A percentile compares a stretch with the other conserved stretches of the same genome.
Conservation (phyloP, 371 early-diverging fungal species). For the Zychaea mexicana region DNA sequence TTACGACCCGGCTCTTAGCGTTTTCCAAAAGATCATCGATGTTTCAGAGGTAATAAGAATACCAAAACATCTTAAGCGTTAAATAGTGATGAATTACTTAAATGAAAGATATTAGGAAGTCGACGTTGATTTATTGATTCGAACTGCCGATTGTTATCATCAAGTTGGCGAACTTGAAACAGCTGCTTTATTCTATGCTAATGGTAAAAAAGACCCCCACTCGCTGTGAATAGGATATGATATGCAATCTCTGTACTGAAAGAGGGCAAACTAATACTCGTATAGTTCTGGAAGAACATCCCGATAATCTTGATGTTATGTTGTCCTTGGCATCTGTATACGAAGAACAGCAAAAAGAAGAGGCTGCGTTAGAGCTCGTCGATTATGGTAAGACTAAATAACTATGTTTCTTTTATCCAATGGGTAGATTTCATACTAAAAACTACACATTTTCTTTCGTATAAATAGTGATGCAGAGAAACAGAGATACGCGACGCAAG, state of each 20-base stretch:
- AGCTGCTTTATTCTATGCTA: conserved; percentile 62
- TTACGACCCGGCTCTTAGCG: conserved; percentile 64
- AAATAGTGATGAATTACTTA: neutral
- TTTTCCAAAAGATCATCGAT: conserved; percentile 63
- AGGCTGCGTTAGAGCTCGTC: conserved; percentile 67
- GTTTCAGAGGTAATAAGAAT: conserved; percentile 55
- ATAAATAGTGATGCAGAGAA: conserved; percentile 35
- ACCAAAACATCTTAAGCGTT: neutral
- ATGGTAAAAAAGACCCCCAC: conserved; percentile 39
- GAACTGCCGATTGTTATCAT: conserved; percentile 71
- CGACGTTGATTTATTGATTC: conserved; percentile 50
- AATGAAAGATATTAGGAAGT: conserved; percentile 33
- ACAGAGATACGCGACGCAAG: conserved; percentile 27
- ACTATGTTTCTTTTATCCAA: too few species aligned
- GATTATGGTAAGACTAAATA: conserved; percentile 59
- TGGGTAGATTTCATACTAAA: neutral
- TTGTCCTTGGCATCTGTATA: conserved; percentile 81
- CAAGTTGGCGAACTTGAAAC: conserved; percentile 67
- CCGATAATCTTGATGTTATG: conserved; percentile 74
- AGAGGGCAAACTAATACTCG: too few species aligned
- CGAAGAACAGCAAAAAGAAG: conserved; percentile 81
- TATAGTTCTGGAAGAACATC: conserved; percentile 50
- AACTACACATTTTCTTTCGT: too few species aligned
- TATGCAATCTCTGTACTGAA: too few species aligned
- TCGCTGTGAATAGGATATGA: too few species aligned